A percentile compares a stretch with the other conserved stretches of the same genome.
Evolutionary conservation across 1,139 yeast genomes (phyloP).

Genomic region (Suhomyces bolitotheri): DNA sequence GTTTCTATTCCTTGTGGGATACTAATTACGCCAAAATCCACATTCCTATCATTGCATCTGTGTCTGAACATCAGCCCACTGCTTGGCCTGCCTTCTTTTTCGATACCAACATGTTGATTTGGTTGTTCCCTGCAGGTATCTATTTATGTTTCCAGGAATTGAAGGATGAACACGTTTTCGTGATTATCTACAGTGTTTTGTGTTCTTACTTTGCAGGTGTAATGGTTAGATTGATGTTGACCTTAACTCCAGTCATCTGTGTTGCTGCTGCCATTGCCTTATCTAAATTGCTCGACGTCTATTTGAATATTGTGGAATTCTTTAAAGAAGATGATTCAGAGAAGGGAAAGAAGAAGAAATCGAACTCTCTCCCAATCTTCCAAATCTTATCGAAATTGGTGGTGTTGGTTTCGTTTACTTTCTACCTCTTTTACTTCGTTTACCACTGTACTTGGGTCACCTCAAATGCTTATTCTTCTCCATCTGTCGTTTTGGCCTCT

Average conservation of each 20-base stretch:
- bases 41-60: conserved; percentile 98
- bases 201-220: conserved; percentile 99
- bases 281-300: conserved; percentile 80
- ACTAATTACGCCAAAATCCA: conserved; percentile 96
- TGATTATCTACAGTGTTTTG: conserved; percentile 84
- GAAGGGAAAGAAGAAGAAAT: conserved; percentile 1
- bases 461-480: conserved; percentile 92
- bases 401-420: conserved; percentile 69
- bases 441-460: conserved; percentile 98
- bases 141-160: conserved; percentile 87
- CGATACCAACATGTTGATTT: conserved; percentile 87
- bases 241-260: conserved; percentile 94
- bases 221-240: conserved; percentile 97
- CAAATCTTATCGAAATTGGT: conserved; percentile 55
- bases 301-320: conserved; percentile 63
- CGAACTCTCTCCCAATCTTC: conserved; percentile 29
- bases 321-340: conserved; percentile 20
- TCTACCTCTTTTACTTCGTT: conserved; percentile 80
- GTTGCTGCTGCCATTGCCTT: conserved; percentile 85
- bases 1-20: conserved; percentile 98
- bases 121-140: conserved; percentile 99
- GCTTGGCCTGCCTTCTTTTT: conserved; percentile 99
- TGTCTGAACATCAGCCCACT: conserved; percentile 98
- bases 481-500: conserved; percentile 93
- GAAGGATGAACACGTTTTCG: conserved; percentile 88